Conservation (phyloP, 108 stramenopile species). For the Thalassiosira profunda region DNA sequence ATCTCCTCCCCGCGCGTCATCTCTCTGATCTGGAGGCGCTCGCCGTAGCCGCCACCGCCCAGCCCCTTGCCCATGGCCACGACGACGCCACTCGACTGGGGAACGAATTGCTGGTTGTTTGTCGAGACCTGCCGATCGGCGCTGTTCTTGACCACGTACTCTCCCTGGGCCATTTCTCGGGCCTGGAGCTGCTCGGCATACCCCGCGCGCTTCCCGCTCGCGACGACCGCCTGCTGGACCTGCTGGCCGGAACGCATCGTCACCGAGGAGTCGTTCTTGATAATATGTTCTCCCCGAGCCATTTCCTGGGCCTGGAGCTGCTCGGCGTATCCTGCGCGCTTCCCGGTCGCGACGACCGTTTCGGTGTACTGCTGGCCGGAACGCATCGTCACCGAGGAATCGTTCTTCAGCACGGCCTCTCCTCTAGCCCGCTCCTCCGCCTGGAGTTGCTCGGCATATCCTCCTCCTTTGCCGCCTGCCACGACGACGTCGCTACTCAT, state of each 20-base stretch:
- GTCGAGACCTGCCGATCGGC: not conserved
- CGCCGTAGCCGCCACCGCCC: not conserved
- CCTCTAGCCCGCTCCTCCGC: not conserved
- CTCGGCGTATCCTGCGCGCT: not conserved
- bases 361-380: not conserved
- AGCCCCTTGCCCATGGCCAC: not conserved
- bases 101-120: not conserved
- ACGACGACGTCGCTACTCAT: too few species aligned
- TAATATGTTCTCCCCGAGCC: not conserved
- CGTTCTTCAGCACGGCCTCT: not conserved
- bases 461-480: too few species aligned
- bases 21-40: not conserved
- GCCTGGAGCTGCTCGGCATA: not conserved
- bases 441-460: not conserved
- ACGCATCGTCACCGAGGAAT: not conserved
- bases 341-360: not conserved
- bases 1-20: not conserved
- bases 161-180: not conserved
- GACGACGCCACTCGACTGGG: not conserved
- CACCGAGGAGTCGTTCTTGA: too few species aligned
- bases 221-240: too few species aligned
- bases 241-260: too few species aligned
- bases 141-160: not conserved
- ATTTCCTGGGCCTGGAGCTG: not conserved
- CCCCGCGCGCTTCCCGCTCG: too few species aligned